phyloP scores from a whole-genome alignment of 148 eudicot species.

The Fagopyrum tataricum region DNA sequence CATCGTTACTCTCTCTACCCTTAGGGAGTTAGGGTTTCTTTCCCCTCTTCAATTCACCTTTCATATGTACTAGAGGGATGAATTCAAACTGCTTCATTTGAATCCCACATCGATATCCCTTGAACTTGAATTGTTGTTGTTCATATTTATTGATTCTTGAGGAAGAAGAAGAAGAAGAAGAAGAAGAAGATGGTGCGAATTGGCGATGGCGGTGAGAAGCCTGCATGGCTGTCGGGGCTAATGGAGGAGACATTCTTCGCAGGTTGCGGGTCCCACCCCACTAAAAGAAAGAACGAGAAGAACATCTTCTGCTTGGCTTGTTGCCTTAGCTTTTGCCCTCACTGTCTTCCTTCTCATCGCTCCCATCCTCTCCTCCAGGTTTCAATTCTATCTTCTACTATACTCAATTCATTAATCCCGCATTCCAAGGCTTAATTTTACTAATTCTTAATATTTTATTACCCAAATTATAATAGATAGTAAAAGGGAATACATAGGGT shows the following conservation, averaged over 20 bases:
- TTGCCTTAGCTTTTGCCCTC: slow-evolving; percentile 69
- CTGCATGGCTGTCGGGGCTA: slow-evolving; percentile 71
- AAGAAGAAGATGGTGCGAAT: slow-evolving; percentile 3
- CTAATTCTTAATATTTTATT: background rate
- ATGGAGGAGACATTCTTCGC: slow-evolving; percentile 66
- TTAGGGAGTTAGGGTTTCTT: too few species aligned
- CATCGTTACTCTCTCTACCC: too few species aligned
- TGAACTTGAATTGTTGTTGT: too few species aligned
- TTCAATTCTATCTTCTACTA: background rate
- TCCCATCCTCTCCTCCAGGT: slow-evolving; percentile 85
- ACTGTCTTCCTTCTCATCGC: slow-evolving; percentile 72
- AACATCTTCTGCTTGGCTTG: slow-evolving; percentile 79
- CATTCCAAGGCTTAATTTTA: background rate
- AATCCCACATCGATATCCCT: too few species aligned
- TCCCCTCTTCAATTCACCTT: too few species aligned
- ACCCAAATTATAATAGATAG: background rate
- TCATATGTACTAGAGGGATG: too few species aligned
- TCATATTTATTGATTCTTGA: background rate
- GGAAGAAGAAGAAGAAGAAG: background rate
- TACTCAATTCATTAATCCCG: background rate
- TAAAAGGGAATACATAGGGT: background rate
- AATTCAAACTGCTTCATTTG: too few species aligned
- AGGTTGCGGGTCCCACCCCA: slow-evolving; percentile 48
- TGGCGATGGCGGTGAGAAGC: slow-evolving; percentile 23
- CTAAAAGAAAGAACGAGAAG: slow-evolving; percentile 66